Base-by-base conservation (phyloP, 805 yeast genomes). In the Grigorovia yakushimaensis region DNA sequence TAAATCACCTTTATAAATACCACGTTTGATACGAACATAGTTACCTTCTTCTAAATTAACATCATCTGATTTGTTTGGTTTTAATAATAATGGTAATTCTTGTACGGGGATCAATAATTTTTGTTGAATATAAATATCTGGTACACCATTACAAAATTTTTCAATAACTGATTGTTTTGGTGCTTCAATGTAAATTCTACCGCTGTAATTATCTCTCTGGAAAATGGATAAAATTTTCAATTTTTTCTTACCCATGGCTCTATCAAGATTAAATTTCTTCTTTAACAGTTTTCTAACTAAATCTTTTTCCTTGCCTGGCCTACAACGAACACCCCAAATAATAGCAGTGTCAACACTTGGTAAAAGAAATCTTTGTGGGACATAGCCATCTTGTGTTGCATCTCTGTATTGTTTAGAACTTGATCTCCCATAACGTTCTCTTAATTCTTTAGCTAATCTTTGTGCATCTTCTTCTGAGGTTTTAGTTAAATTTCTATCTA, bases 291-390 rank as follows among this genome's bases (percentile, higher is more conserved):
- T 85, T 54, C 88, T 79, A 21, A 93, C 95, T 53, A 89, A 72
- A 46, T 88, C 96, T 65, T 87, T 91, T 67, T 93, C 98, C 55
- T 84, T 80, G 44, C 98, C 97, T 33, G 86, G 88, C 59, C 94
- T 79, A 70, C 95, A 88, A 66, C 96, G 79, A 42, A 93, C 79
- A 60, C 96, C 98, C 85, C 96, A 93, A 57, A 93, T 87, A 47
- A 88, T 81, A 8, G 98, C 98, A 62, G 93, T 97, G 58, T 89
- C 88, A 49, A 93, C 95, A 30, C 97, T 88, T 11, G 98, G 98
- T 66, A 93, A 74, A 56, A 93, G 74, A 57, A 93, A 77, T 60
- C 95, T 82, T 65, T 93, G 98, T 5, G 98, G 93, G 11, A 91
- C 96, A 42, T 83, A 77, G 33, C 88, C 87, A 47, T 88, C 84